Evolutionary conservation across 2,329 filamentous ascomycete genomes (phyloP).

Genomic region (Fusarium sp.): DNA sequence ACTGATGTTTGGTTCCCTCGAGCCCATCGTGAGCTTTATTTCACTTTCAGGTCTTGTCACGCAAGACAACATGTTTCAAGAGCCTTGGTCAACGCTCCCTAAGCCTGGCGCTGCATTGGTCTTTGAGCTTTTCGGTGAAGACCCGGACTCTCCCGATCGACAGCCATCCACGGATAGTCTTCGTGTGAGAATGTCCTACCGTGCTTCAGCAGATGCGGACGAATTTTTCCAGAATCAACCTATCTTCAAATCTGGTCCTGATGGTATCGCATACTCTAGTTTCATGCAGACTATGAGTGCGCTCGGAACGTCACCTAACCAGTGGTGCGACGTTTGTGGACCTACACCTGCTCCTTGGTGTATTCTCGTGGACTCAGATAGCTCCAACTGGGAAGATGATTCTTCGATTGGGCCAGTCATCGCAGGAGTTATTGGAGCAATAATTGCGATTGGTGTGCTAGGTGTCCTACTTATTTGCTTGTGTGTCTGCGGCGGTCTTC

Average conservation of each 20-base stretch:
- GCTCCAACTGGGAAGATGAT: neutral
- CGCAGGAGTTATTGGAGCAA: slow-evolving; percentile 61
- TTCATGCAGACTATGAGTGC: slow-evolving; percentile 55
- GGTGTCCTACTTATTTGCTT: slow-evolving; percentile 50
- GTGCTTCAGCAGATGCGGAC: slow-evolving; percentile 57
- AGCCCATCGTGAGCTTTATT: slow-evolving; percentile 68
- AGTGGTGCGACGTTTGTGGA: slow-evolving; percentile 61
- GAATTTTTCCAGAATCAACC: slow-evolving; percentile 52
- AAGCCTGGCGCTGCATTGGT: slow-evolving; percentile 80
- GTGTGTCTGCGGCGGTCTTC: slow-evolving; percentile 50
- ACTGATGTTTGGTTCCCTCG: slow-evolving; percentile 65
- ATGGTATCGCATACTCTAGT: slow-evolving; percentile 52
- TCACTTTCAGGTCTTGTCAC: slow-evolving; percentile 60
- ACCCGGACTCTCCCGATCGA: slow-evolving; percentile 32
- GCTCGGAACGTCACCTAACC: slow-evolving; percentile 49
- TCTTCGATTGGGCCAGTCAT: slow-evolving; percentile 52
- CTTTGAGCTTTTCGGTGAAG: slow-evolving; percentile 70
- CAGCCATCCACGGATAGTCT: slow-evolving; percentile 54
- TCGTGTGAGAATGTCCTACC: slow-evolving; percentile 68
- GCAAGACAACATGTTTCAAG: slow-evolving; percentile 62
- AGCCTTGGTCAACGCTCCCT: slow-evolving; percentile 57
- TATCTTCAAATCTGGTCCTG: slow-evolving; percentile 55
- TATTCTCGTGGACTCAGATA: neutral
- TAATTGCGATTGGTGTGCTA: slow-evolving; percentile 53
- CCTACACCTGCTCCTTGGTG: slow-evolving; percentile 55